A percentile compares a stretch with the other conserved stretches of the same genome.
phyloP scores from a whole-genome alignment of 2,329 filamentous ascomycete species.

The Hawksworthiomyces lignivorus region DNA sequence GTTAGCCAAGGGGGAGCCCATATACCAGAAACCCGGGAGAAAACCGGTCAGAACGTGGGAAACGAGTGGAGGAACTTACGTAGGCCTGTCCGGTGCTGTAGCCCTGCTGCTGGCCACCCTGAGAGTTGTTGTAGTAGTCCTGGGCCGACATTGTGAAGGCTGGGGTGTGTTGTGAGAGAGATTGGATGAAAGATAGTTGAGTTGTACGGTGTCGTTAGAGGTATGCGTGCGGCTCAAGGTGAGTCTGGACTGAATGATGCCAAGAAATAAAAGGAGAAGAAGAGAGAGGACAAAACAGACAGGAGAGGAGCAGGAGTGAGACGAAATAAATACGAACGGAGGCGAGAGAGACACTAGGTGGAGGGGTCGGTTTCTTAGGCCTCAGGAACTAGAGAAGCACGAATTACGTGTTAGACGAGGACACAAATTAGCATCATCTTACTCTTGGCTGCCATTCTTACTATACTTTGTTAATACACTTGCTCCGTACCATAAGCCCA shows the following conservation, averaged over 20 bases:
- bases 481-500: no score
- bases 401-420: no score
- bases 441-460: no score
- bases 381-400: no score
- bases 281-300: background rate
- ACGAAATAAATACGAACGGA: slow-evolving; percentile 7
- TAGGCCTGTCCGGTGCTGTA: slow-evolving; percentile 12
- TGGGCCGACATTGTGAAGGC: slow-evolving; percentile 17
- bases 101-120: slow-evolving; percentile 14
- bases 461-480: no score
- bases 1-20: background rate
- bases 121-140: slow-evolving; percentile 15
- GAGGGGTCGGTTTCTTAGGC: no score
- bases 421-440: no score
- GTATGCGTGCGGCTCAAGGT: background rate
- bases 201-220: no score
- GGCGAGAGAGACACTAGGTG: background rate
- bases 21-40: background rate
- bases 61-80: background rate
- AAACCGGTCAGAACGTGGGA: background rate
- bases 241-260: background rate
- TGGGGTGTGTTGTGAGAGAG: background rate
- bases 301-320: background rate
- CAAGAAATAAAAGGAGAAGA: background rate
- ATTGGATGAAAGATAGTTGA: background rate